Conservation (phyloP, 768 basidiomycete species). For the Tulasnella sp. region DNA sequence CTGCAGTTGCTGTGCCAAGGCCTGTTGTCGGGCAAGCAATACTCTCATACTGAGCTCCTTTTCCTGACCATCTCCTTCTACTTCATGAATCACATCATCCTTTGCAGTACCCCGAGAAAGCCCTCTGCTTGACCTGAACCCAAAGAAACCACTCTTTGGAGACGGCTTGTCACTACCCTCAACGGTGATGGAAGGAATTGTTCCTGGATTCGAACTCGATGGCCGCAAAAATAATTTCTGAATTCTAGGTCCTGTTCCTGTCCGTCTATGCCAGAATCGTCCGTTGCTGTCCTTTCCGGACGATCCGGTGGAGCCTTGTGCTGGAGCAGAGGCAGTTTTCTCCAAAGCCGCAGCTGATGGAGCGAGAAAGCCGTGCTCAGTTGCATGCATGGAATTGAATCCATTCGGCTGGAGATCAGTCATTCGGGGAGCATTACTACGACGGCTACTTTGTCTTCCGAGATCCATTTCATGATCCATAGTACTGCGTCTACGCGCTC, state of each 20-base stretch:
- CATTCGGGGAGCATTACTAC: background rate
- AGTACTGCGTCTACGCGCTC: constrained; percentile 3
- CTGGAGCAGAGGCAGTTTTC: background rate
- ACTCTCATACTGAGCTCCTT: background rate
- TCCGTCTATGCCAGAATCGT: constrained; percentile 6
- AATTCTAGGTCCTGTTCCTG: constrained; percentile 3
- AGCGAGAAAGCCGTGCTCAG: background rate
- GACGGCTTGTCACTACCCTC: background rate
- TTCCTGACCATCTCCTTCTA: background rate
- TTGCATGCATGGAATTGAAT: background rate
- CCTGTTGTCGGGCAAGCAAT: no score
- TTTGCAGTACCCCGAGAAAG: no score
- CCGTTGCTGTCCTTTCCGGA: background rate
- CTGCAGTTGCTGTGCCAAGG: no score
- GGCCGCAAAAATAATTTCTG: background rate
- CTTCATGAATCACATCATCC: background rate
- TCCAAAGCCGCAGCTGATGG: background rate
- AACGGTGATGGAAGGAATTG: background rate
- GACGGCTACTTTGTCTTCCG: background rate
- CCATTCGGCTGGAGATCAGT: background rate
- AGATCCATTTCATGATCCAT: background rate
- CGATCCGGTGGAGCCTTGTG: background rate
- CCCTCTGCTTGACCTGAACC: no score
- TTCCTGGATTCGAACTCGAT: background rate
- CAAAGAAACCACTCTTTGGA: no score